phyloP scores from a whole-genome alignment of 306 rosid species.

The Malus sylvestris region DNA sequence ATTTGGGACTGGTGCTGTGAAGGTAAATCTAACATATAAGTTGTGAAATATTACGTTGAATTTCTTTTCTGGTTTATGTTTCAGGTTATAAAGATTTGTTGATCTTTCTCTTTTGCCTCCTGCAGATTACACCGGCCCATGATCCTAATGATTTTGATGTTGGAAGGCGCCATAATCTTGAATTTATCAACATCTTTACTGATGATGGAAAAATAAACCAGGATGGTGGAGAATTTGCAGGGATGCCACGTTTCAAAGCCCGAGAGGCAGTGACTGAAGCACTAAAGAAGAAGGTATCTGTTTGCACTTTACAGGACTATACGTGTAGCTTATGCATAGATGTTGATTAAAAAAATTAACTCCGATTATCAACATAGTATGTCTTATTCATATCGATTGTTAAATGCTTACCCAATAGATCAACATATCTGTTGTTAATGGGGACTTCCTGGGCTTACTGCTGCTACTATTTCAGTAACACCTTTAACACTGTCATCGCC shows the following conservation, averaged over 20 bases:
- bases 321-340: background rate
- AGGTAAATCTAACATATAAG: constrained; percentile 43
- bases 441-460: background rate
- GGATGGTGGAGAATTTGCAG: constrained; percentile 81
- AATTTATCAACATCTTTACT: constrained; percentile 67
- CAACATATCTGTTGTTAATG: background rate
- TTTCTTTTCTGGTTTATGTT: constrained; percentile 8
- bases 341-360: background rate
- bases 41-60: background rate
- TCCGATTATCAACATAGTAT: background rate
- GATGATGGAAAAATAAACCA: constrained; percentile 87
- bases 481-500: background rate
- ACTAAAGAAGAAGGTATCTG: constrained; percentile 67
- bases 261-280: constrained; percentile 71
- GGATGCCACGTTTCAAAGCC: constrained; percentile 83
- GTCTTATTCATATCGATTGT: background rate
- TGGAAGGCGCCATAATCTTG: constrained; percentile 82
- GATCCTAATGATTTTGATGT: constrained; percentile 96
- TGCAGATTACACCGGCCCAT: constrained; percentile 98
- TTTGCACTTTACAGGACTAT: constrained; percentile 4
- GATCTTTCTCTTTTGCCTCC: constrained; percentile 14
- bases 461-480: background rate
- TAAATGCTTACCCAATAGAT: background rate
- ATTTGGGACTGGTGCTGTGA: constrained; percentile 95
- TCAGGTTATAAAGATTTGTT: background rate